phyloP scores from a whole-genome alignment of 495 filamentous ascomycete genomes.

The Chaetomium cochliodes region DNA sequence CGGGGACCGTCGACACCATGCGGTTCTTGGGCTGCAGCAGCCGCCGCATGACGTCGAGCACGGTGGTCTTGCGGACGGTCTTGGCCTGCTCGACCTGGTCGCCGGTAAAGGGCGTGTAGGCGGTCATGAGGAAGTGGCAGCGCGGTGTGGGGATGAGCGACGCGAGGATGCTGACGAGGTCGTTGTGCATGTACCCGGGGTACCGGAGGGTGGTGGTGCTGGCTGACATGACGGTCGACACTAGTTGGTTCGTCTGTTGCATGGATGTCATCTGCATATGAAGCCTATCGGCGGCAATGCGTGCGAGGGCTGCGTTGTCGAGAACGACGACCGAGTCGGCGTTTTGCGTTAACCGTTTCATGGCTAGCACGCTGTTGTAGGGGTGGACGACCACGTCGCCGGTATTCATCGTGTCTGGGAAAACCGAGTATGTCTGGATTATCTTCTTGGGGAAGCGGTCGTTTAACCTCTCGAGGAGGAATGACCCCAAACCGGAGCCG shows the following conservation, averaged over 20 bases:
- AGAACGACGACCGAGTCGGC: slow-evolving; percentile 98
- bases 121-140: slow-evolving; percentile 96
- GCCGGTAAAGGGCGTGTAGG: slow-evolving; percentile 95
- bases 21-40: slow-evolving; percentile 96
- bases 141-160: slow-evolving; percentile 94
- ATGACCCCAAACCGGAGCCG: slow-evolving; percentile 90
- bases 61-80: slow-evolving; percentile 95
- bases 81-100: slow-evolving; percentile 95
- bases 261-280: slow-evolving; percentile 94
- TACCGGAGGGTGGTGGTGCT: slow-evolving; percentile 95
- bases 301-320: slow-evolving; percentile 89
- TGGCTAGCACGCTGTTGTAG: slow-evolving; percentile 92
- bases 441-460: slow-evolving; percentile 98
- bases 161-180: slow-evolving; percentile 93
- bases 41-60: slow-evolving; percentile 94
- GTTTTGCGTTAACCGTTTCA: slow-evolving; percentile 89
- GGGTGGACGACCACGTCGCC: slow-evolving; percentile 95
- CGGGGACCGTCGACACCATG: slow-evolving; percentile 95
- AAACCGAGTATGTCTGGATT: slow-evolving; percentile 98
- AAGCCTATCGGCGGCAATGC: slow-evolving; percentile 90
- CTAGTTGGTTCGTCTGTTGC: slow-evolving; percentile 94
- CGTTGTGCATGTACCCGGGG: slow-evolving; percentile 99
- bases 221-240: slow-evolving; percentile 98
- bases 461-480: slow-evolving; percentile 92
- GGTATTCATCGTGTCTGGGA: slow-evolving; percentile 78